phyloP scores from a whole-genome alignment of 2,329 filamentous ascomycete species.

The Alternaria solani region DNA sequence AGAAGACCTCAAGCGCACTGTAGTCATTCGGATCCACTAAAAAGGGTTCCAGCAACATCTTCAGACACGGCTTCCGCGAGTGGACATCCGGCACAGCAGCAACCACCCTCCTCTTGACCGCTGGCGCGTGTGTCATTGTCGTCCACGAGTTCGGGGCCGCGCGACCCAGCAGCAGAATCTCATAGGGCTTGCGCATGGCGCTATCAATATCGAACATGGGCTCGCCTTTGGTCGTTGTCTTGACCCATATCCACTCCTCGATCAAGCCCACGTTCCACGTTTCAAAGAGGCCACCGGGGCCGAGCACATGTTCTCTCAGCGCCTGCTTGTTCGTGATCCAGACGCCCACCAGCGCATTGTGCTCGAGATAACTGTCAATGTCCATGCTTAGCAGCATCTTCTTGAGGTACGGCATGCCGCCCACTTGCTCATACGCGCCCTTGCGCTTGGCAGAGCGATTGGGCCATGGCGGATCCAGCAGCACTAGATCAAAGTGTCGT shows the following conservation, averaged over 20 bases:
- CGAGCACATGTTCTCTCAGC: slow-evolving; percentile 64
- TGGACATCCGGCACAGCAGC: slow-evolving; percentile 78
- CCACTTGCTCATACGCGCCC: slow-evolving; percentile 57
- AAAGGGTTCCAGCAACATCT: slow-evolving; percentile 65
- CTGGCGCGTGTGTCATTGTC: slow-evolving; percentile 31
- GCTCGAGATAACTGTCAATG: slow-evolving; percentile 54
- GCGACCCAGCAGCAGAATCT: slow-evolving; percentile 71
- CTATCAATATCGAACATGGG: slow-evolving; percentile 69
- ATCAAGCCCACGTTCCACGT: slow-evolving; percentile 71
- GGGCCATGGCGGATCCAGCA: slow-evolving; percentile 83
- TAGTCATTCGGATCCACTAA: slow-evolving; percentile 58
- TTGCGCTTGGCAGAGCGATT: slow-evolving; percentile 76
- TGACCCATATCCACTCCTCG: slow-evolving; percentile 82
- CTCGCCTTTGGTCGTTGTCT: slow-evolving; percentile 71
- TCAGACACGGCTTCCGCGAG: slow-evolving; percentile 79
- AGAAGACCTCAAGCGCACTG: slow-evolving; percentile 76
- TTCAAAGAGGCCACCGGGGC: slow-evolving; percentile 66
- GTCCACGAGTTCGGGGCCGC: slow-evolving; percentile 36
- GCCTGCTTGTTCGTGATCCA: slow-evolving; percentile 80
- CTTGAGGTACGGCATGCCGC: slow-evolving; percentile 58
- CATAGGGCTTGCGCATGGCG: slow-evolving; percentile 77
- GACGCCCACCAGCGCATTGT: slow-evolving; percentile 66
- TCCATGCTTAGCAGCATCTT: slow-evolving; percentile 53
- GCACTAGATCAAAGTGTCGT: slow-evolving; percentile 69
- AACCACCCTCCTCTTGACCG: slow-evolving; percentile 64